Percentiles rank a stretch among this genome's conserved stretches.
Conservation (phyloP, 805 yeast genomes). For the Sungouiella blattae region DNA sequence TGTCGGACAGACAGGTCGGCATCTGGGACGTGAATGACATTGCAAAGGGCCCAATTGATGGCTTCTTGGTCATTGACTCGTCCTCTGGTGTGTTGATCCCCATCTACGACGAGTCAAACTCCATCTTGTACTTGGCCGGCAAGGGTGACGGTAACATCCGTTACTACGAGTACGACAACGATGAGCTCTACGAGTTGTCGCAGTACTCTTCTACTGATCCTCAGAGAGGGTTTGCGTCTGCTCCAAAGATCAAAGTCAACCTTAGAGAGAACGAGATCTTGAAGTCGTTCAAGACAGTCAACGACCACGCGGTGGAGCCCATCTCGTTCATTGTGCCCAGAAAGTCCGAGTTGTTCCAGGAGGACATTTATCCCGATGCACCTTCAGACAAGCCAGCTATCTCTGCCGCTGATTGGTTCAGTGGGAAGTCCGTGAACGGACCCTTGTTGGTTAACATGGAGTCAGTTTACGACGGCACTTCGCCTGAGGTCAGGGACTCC, state of each 20-base stretch:
- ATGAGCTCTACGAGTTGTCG: conserved; percentile 77
- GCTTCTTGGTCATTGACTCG: conserved; percentile 80
- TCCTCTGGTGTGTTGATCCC: conserved; percentile 95
- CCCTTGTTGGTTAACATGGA: conserved; percentile 78
- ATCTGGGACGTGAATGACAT: conserved; percentile 83
- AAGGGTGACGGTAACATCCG: conserved; percentile 98
- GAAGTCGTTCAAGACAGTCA: conserved; percentile 80
- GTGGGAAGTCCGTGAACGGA: conserved; percentile 76
- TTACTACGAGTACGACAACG: conserved; percentile 85
- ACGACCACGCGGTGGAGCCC: conserved; percentile 83
- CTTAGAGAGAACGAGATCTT: conserved; percentile 82
- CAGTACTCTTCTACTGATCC: conserved; percentile 88
- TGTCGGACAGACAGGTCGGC: conserved; percentile 93
- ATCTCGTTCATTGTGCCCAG: conserved; percentile 91
- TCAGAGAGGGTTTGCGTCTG: conserved; percentile 91
- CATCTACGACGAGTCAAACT: conserved; percentile 75
- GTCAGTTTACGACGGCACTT: conserved; percentile 73
- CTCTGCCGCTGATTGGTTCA: conserved; percentile 72
- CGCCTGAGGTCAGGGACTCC: conserved; percentile 45
- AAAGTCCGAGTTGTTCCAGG: conserved; percentile 88
- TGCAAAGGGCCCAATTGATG: conserved; percentile 82
- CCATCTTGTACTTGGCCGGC: conserved; percentile 85
- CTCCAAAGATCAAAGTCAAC: conserved; percentile 80
- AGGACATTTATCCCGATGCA: conserved; percentile 88
- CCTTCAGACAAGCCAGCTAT: conserved; percentile 79